Conservation (phyloP, 352 stramenopile species). For the Discostella stelligera region DNA sequence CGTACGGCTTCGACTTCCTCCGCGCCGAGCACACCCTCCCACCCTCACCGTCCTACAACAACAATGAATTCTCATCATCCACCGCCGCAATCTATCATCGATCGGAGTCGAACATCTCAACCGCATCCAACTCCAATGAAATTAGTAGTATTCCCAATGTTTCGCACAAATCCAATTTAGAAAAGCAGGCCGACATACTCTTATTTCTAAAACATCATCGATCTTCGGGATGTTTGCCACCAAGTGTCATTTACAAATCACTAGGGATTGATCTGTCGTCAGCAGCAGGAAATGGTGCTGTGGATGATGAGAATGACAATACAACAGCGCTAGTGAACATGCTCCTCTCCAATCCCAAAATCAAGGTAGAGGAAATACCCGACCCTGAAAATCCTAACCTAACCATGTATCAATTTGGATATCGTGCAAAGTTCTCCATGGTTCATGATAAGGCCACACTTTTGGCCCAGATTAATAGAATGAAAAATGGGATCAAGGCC, state of each 20-base stretch:
- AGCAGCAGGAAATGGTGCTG: no score
- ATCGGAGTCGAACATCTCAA: conserved; percentile 7
- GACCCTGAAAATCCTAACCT: conserved; percentile 79
- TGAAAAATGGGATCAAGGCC: conserved; percentile 63
- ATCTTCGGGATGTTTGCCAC: conserved; percentile 61
- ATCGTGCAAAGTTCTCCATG: conserved; percentile 72
- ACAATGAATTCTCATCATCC: background rate
- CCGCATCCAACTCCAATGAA: background rate
- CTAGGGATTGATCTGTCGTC: conserved; percentile 68
- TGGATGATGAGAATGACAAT: conserved; percentile 22
- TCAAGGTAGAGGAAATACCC: conserved; percentile 70
- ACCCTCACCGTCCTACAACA: conserved; percentile 11
- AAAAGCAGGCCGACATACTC: conserved; percentile 81
- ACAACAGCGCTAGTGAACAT: conserved; percentile 48
- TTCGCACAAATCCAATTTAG: conserved; percentile 67
- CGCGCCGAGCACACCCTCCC: conserved; percentile 55
- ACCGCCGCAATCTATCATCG: background rate
- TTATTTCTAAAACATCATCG: conserved; percentile 75
- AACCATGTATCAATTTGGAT: conserved; percentile 66
- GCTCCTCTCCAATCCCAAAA: conserved; percentile 69
- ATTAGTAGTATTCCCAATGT: conserved; percentile 19
- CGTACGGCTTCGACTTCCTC: conserved; percentile 75
- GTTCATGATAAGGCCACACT: conserved; percentile 59
- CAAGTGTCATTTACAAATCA: conserved; percentile 67
- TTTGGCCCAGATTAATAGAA: conserved; percentile 77